phyloP scores from a whole-genome alignment of 805 yeast genomes.

The Candida chilensis region DNA sequence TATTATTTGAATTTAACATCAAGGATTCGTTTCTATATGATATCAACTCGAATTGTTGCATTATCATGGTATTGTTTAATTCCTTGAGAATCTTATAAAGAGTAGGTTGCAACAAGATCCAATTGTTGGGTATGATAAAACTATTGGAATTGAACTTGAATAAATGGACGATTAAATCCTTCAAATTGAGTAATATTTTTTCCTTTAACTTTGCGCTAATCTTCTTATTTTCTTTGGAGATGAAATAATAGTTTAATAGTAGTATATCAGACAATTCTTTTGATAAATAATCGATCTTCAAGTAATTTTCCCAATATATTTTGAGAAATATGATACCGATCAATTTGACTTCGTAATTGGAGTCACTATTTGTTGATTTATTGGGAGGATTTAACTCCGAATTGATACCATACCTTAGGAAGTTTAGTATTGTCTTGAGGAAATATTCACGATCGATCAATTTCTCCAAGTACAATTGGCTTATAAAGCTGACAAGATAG shows the following conservation, averaged over 20 bases:
- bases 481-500: slow-evolving; percentile 51
- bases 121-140: slow-evolving; percentile 54
- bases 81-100: slow-evolving; percentile 29
- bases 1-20: slow-evolving; percentile 46
- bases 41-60: slow-evolving; percentile 47
- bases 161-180: slow-evolving; percentile 25
- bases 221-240: slow-evolving; percentile 19
- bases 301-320: slow-evolving; percentile 65
- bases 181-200: slow-evolving; percentile 7
- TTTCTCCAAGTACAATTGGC: slow-evolving; percentile 60
- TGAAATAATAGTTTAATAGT: slow-evolving; percentile 33
- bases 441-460: slow-evolving; percentile 56
- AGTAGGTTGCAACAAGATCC: slow-evolving; percentile 44
- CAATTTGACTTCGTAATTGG: background rate
- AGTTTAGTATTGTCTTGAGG: slow-evolving; percentile 53
- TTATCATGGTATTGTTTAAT: slow-evolving; percentile 15
- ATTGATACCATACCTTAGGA: too few species aligned
- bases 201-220: slow-evolving; percentile 13
- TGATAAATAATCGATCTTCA: slow-evolving; percentile 44
- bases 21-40: slow-evolving; percentile 66
- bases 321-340: slow-evolving; percentile 38
- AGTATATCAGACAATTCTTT: slow-evolving; percentile 59
- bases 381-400: too few species aligned
- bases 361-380: too few species aligned
- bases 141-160: slow-evolving; percentile 46